A percentile compares a stretch with the other conserved stretches of the same genome.
Conservation (phyloP, 225 moss, liverwort and hornwort species). For the Marchantia polymorpha region DNA sequence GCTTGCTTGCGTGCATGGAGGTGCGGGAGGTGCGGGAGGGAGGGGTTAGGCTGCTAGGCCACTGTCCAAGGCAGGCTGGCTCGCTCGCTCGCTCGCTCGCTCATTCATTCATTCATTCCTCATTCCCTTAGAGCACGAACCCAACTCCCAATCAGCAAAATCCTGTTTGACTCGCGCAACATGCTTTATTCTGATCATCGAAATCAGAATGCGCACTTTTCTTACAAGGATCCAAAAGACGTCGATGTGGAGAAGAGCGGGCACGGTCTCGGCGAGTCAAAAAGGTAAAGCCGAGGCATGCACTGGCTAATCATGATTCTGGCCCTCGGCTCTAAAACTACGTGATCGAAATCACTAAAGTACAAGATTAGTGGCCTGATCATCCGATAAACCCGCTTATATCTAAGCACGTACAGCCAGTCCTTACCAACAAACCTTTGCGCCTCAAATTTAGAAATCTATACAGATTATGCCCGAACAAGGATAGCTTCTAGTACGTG, state of each 20-base stretch:
- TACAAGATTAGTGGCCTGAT: not conserved
- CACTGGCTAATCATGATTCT: not conserved
- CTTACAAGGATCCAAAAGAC: not conserved
- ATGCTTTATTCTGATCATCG: not conserved
- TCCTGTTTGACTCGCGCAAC: not conserved
- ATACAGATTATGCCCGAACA: not conserved
- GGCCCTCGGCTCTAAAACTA: not conserved
- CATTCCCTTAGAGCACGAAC: not conserved
- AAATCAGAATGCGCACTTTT: not conserved
- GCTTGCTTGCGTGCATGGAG: too few relatives aligned
- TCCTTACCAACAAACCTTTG: not conserved
- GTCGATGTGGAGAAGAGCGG: not conserved
- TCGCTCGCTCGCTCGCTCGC: too few relatives aligned
- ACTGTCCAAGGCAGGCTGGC: too few relatives aligned
- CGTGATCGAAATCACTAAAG: not conserved
- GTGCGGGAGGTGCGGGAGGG: too few relatives aligned
- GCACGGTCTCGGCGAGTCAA: not conserved
- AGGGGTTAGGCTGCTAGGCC: too few relatives aligned
- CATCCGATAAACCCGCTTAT: not conserved
- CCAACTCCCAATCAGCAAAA: not conserved
- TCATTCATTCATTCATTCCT: not conserved
- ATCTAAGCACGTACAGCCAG: not conserved
- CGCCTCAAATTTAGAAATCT: not conserved
- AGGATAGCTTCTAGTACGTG: conserved; percentile 1
- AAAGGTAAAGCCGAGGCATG: not conserved